Conservation (phyloP, 176 grass and related monocot genomes). For the Triticum timopheevii region DNA sequence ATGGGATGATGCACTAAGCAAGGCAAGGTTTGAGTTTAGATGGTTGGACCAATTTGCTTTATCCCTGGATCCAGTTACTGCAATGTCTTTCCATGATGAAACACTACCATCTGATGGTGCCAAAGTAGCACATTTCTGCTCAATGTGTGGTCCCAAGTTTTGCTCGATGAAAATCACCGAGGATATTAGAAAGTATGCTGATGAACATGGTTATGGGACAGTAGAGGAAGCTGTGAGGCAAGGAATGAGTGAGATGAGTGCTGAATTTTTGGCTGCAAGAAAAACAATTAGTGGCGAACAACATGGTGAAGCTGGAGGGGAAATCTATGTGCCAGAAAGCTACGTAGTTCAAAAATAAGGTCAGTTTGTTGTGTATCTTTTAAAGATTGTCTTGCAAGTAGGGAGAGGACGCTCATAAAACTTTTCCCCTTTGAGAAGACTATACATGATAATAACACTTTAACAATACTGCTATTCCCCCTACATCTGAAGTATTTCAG, state of each 20-base stretch:
- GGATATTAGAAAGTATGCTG: slow-evolving; percentile 92
- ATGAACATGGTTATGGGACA: slow-evolving; percentile 93
- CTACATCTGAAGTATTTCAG: neutral
- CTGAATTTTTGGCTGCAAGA: slow-evolving; percentile 76
- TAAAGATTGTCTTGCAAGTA: slow-evolving; percentile 6
- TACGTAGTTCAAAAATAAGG: slow-evolving; percentile 67
- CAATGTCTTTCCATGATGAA: slow-evolving; percentile 98
- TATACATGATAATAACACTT: neutral
- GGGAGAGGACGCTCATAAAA: neutral
- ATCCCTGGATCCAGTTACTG: slow-evolving; percentile 90
- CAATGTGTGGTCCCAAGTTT: slow-evolving; percentile 98
- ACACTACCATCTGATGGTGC: slow-evolving; percentile 94
- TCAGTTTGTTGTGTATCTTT: slow-evolving; percentile 40
- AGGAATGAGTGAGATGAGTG: slow-evolving; percentile 97
- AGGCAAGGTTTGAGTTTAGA: slow-evolving; percentile 98
- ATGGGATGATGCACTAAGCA: slow-evolving; percentile 95
- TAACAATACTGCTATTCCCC: neutral
- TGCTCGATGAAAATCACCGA: slow-evolving; percentile 99
- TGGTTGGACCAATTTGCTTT: slow-evolving; percentile 97
- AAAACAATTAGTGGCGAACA: slow-evolving; percentile 96
- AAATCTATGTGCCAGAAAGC: slow-evolving; percentile 92
- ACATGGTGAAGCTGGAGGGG: slow-evolving; percentile 93
- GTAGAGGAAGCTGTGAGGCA: slow-evolving; percentile 80
- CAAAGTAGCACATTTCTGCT: slow-evolving; percentile 98
- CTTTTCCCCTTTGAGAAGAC: neutral